These are phyloP conservation scores for Grammothele lineata DNA, from an alignment of 768 basidiomycete species.

Conservation along the genomic window DNA sequence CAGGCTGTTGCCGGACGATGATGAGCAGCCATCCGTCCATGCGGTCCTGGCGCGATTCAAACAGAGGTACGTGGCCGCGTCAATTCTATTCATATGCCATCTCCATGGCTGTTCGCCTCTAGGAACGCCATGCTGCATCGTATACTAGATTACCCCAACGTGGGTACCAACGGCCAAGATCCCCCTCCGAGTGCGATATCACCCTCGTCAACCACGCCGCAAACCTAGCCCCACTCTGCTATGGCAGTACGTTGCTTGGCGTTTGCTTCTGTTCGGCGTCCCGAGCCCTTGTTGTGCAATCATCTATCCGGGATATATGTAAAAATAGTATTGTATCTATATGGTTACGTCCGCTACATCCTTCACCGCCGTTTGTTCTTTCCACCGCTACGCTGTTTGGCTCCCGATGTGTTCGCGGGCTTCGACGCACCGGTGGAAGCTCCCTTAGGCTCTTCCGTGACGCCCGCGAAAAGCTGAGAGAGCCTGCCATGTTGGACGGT, in stretches of 20 bases:
- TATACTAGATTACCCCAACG: slow-evolving; percentile 44
- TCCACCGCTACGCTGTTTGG: slow-evolving; percentile 27
- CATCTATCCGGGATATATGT: too few species aligned
- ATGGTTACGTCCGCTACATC: too few species aligned
- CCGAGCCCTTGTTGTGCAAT: too few species aligned
- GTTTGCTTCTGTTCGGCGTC: too few species aligned
- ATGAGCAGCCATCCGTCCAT: slow-evolving; percentile 45
- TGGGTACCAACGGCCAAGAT: background rate
- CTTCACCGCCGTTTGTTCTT: slow-evolving; percentile 31
- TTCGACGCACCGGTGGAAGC: slow-evolving; percentile 15
- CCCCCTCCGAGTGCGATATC: background rate
- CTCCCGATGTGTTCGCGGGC: slow-evolving; percentile 10
- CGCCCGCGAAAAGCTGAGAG: slow-evolving; percentile 38
- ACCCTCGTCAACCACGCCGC: background rate
- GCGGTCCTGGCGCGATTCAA: slow-evolving; percentile 59
- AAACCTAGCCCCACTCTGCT: too few species aligned
- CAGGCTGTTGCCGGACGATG: slow-evolving; percentile 15
- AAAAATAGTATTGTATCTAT: too few species aligned
- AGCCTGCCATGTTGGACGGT: slow-evolving; percentile 31
- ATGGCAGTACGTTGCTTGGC: too few species aligned
- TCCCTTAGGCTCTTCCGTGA: slow-evolving; percentile 34
- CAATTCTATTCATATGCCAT: background rate
- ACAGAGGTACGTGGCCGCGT: slow-evolving; percentile 44
- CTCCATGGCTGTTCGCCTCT: slow-evolving; percentile 1
- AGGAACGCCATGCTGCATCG: slow-evolving; percentile 55